Base-by-base conservation (phyloP, 352 stramenopile species). In the Globisporangium megalacanthum region DNA sequence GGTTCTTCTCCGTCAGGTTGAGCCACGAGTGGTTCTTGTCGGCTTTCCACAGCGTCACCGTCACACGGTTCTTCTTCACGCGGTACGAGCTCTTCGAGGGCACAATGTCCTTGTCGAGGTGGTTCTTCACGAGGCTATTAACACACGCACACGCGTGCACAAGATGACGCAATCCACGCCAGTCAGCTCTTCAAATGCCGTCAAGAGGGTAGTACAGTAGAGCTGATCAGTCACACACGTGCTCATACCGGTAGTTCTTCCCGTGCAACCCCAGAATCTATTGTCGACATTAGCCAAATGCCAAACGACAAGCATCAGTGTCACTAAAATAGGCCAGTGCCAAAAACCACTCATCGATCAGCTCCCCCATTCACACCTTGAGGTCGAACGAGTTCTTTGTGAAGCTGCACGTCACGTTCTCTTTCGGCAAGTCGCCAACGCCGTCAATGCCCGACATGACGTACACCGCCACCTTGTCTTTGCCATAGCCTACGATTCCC, bases 21-120 rank as follows among this genome's bases (percentile, higher is more conserved):
- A 88, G 87, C 85, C 85, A 94, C 62, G 75, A 71, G 42, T 76
- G 71, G 66, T 91, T 75, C 60, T 87, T 88, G 60, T 92, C 77
- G 29, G 70, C 62, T 56, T 95, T 95, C 57, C 72, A 77, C 45
- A 95, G 61, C 22, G 67, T 79, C 54, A 95, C 77, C n/a, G 79
- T 84, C 19, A 94, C 68, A 61, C 86, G 80, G 66, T 94, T 92
- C 72, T 92, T 92, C 63, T 94, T 93, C 49, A 92, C 74, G 19
- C 84, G 77, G 66, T 82, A 88, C 45, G 83, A 75, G 56, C 80
- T 87, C 68, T 93, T 94, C 3, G 58, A 56, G 0, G 81, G 75
- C 42, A 81, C 67, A 19, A 95, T 95, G 29, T 89, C 71, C 59
- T 95, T 95, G 54, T 95, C 84, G 58, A 95, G 66, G 49, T 89